Evolutionary conservation across 2,329 filamentous ascomycete species (phyloP).

Genomic region (Corniculantispora saksenae): DNA sequence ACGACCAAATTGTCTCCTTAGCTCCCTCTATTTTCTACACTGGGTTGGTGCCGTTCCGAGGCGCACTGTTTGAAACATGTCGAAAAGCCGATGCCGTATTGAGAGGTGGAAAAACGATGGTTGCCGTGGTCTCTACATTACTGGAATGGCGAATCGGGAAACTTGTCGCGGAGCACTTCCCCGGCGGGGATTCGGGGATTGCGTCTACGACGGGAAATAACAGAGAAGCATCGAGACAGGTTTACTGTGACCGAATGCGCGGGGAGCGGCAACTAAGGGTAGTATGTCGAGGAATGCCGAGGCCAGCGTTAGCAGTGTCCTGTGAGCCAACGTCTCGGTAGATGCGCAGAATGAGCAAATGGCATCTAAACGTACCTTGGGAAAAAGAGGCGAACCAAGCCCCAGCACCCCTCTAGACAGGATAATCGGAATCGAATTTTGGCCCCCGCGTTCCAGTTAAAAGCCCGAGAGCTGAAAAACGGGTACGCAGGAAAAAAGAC

Average conservation of each 20-base stretch:
- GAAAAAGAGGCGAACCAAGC: conserved; percentile 33
- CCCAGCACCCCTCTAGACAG: conserved; percentile 64
- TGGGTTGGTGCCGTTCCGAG: background rate
- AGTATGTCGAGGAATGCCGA: conserved; percentile 14
- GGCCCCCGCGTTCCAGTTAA: conserved; percentile 13
- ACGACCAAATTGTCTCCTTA: background rate
- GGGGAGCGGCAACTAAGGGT: background rate
- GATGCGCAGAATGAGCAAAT: background rate
- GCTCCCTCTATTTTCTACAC: background rate
- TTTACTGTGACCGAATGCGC: background rate
- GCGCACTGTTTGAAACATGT: background rate
- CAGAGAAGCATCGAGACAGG: background rate
- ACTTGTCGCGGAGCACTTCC: background rate
- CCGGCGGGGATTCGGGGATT: background rate
- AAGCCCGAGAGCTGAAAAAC: background rate
- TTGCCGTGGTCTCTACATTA: background rate
- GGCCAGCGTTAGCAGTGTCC: conserved; percentile 18
- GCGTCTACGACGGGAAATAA: background rate
- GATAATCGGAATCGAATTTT: conserved; percentile 87
- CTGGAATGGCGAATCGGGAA: background rate
- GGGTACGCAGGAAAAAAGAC: conserved; percentile 33
- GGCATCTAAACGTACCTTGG: conserved; percentile 12
- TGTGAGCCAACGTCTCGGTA: background rate
- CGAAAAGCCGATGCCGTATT: background rate
- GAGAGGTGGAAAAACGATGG: background rate